These are phyloP conservation scores for Dendrothele bispora DNA, from an alignment of 768 basidiomycete species.

Conservation along the genomic window DNA sequence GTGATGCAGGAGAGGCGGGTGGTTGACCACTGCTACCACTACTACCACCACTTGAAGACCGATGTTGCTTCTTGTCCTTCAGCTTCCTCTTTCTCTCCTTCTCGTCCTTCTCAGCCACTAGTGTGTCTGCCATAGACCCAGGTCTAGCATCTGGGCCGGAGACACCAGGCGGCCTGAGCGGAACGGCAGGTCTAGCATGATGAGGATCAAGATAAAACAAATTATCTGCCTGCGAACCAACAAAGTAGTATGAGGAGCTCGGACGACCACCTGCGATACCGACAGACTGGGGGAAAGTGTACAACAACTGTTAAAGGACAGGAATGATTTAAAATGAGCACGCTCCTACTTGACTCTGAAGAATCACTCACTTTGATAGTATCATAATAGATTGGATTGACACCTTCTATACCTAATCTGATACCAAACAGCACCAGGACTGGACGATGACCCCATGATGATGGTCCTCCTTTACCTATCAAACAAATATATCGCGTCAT, in stretches of 20 bases:
- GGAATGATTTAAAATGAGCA: neutral
- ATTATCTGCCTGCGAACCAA: constrained; percentile 86
- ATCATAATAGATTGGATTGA: constrained; percentile 94
- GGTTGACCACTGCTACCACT: constrained; percentile 19
- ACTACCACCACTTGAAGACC: constrained; percentile 8
- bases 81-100: constrained; percentile 15
- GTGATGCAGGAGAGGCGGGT: constrained; percentile 54
- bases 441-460: constrained; percentile 76
- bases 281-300: constrained; percentile 92
- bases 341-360: neutral
- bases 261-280: constrained; percentile 97
- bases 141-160: neutral
- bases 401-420: constrained; percentile 86
- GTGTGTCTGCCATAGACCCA: neutral
- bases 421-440: constrained; percentile 88
- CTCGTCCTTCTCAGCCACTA: constrained; percentile 15
- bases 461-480: constrained; percentile 24
- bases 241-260: constrained; percentile 97
- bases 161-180: constrained; percentile 46
- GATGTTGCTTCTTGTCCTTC: constrained; percentile 1
- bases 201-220: constrained; percentile 84
- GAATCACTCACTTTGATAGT: constrained; percentile 62
- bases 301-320: constrained; percentile 57
- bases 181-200: constrained; percentile 74
- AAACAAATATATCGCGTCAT: neutral